Percentiles rank a stretch among this genome's conserved stretches.
Conservation (phyloP, 345 rosid genomes). For the Bruguiera parviflora region DNA sequence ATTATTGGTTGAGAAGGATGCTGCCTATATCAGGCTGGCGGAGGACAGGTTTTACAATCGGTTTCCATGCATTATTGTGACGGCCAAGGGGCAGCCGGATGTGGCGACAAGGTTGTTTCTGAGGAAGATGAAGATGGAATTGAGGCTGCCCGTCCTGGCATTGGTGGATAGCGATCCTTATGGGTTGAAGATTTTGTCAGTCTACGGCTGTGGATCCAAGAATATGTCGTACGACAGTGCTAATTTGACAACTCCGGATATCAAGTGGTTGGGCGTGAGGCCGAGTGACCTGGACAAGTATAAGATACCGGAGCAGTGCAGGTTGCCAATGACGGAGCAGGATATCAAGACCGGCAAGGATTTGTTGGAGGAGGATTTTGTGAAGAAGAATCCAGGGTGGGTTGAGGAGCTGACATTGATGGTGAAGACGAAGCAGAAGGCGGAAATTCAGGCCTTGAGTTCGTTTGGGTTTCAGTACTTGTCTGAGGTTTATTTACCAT, state of each 20-base stretch:
- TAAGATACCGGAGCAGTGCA: conserved; percentile 82
- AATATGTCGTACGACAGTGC: conserved; percentile 97
- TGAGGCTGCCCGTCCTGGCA: conserved; percentile 90
- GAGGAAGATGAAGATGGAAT: conserved; percentile 91
- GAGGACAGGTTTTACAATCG: conserved; percentile 94
- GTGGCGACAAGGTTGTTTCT: conserved; percentile 92
- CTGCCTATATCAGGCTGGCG: conserved; percentile 87
- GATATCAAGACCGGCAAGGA: conserved; percentile 98
- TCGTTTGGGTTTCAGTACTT: conserved; percentile 92
- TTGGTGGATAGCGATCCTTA: conserved; percentile 97
- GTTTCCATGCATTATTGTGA: conserved; percentile 90
- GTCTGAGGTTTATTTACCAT: conserved; percentile 91
- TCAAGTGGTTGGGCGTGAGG: conserved; percentile 92
- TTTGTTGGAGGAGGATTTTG: conserved; percentile 91
- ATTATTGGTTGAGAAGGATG: conserved; percentile 87
- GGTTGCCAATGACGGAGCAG: conserved; percentile 98
- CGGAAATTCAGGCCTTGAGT: conserved; percentile 98
- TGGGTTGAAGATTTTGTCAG: conserved; percentile 86
- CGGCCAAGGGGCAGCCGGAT: conserved; percentile 95
- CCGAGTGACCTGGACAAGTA: conserved; percentile 94
- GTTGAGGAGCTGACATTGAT: conserved; percentile 93
- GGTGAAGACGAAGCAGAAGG: conserved; percentile 96
- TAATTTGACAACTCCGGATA: conserved; percentile 91
- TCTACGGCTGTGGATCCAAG: conserved; percentile 96
- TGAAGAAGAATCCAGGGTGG: conserved; percentile 98